Base-by-base conservation (phyloP, 2,329 filamentous ascomycete genomes). In the Ophiocordyceps robertsii region DNA sequence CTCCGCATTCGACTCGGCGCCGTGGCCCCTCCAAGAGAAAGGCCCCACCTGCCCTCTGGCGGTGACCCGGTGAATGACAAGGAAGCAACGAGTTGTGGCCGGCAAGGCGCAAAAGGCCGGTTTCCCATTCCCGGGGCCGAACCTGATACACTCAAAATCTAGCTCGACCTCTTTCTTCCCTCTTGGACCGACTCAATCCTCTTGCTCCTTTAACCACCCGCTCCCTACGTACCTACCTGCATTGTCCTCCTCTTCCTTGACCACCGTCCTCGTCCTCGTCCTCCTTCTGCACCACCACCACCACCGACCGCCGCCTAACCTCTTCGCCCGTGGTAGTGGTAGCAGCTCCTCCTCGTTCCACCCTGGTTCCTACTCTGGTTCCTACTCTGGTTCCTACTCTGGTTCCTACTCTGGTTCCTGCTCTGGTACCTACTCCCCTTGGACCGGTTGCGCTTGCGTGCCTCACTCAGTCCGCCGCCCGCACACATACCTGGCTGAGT, bases 171-270 rank as follows among this genome's bases (percentile, higher is more conserved):
- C 38, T 31, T 39, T 19, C 10, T 39, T 30, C 35, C 45, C 42
- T 37, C 37, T 43, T 39, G 42, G 39, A 45, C 44, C 42, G 37
- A 48, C 48, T 46, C 45, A 46, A 50, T 44, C 42, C 31, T 16
- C n/a, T 16, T 13, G 13, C 31, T 33, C 13, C 31, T 33, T 16
- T 31, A 31, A 11, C 8, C 33, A 16, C 14, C 33, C 6, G 19
- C 33, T 17, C 48, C 48, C 46, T 27, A 27, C 6, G 24, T 27
- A 27, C 2, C 24, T 27, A 27, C 2, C 24, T 27, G 24, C 24
- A 9, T 27, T 9, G 2, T 27, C 24, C 19, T 19, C 19, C 19
- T 19, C 27, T n/a, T n/a, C 12, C 27, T 30, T n/a, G 3, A 31
- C 27, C 24, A n/a, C n/a, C n/a, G n/a, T n/a, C n/a, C n/a, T n/a